Base-by-base conservation (phyloP, 2,329 filamentous ascomycete species). In the Periconia sp. region DNA sequence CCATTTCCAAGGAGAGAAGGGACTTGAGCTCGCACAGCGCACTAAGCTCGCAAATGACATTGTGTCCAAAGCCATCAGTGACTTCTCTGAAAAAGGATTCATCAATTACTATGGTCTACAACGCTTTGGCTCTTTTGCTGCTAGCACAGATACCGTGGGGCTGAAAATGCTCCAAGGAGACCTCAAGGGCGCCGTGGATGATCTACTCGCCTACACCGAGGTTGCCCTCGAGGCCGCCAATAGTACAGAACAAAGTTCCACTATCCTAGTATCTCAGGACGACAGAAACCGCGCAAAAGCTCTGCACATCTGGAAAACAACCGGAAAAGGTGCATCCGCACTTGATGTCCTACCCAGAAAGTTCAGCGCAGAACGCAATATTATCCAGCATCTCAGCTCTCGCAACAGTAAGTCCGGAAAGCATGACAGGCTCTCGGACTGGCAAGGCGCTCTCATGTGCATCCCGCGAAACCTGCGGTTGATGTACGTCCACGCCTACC, bases 81-180 rank as follows among this genome's bases (percentile, higher is more conserved):
- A 86, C 50, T 82, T 97, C 54, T 77, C 80, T 40, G 73, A 83
- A 30, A 80, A 86, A 31, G 94, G 94, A 3, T 99, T 95, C 76
- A 85, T 99, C 71, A 99, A 99, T 72, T 99, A 97, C 74, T 99
- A 92, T 63, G 94, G 94, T 7, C 83, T 97, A n/a, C 94, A 99
- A 72, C 85, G 94, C 17, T 99, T 99, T 60, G 94, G 94, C 19
- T 92, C 91, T 0, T 92, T 94, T 69, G 76, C 84, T 19, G 87
- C 89, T 10, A 88, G 91, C 23, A 99, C 94, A 0, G 90, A 97
- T 61, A 81, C 86, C 28, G 77, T 96, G 36, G 94, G 94, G 35
- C 83, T 87, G 64, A 86, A 89, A 66, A 91, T 99, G 64, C 79
- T 99, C 1, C 81, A 88, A 55, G 86, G 83, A 21, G 84, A 96